Base-by-base conservation (phyloP, 345 rosid species). In the Eucalyptus sp. region DNA sequence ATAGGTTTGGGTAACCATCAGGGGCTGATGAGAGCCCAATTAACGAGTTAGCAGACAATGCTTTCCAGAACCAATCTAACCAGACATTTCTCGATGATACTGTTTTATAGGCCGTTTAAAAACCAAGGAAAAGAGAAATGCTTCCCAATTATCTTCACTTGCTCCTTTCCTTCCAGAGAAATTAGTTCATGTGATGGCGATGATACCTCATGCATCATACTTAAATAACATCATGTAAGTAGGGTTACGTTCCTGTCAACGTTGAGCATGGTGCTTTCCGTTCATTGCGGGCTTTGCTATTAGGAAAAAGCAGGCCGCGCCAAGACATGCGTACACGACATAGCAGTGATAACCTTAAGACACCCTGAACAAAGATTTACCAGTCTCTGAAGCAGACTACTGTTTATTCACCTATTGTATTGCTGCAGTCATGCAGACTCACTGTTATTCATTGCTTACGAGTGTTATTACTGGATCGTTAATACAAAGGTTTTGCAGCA, bases 291-390 rank as follows among this genome's bases (percentile, higher is more conserved):
- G 76, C 37, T 64, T 64, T 64, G 68, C 31, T 60, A 12, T 11
- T 27, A 0, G 31, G 68, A 60, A 12, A 0, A 64, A n/a, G 76
- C 37, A n/a, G 76, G 41, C 76, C 18, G 18, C 12, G 0, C 6
- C 29, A 2, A 14, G 41, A 64, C 76, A n/a, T 27, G 31, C 14
- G 3, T 3, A 6, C 31, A 12, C 16, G 33, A 60, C 76, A 64
- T 64, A 13, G 76, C 37, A n/a, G 9, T 64, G 18, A 64, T n/a
- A n/a, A 64, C 37, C 37, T n/a, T 13, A 14, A 0, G 76, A 64
- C 10, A n/a, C 18, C 76, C 16, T 29, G 18, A 64, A n/a, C 76
- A 64, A 29, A 13, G 76, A n/a, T 14, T 64, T 14, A 64, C 76
- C 37, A 64, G 76, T 64, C 2, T 64, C 37, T 64, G 9, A n/a